A percentile compares a stretch with the other conserved stretches of the same genome.
Conservation (phyloP, 2,329 filamentous ascomycete species). For the Fusarium lateritium region DNA sequence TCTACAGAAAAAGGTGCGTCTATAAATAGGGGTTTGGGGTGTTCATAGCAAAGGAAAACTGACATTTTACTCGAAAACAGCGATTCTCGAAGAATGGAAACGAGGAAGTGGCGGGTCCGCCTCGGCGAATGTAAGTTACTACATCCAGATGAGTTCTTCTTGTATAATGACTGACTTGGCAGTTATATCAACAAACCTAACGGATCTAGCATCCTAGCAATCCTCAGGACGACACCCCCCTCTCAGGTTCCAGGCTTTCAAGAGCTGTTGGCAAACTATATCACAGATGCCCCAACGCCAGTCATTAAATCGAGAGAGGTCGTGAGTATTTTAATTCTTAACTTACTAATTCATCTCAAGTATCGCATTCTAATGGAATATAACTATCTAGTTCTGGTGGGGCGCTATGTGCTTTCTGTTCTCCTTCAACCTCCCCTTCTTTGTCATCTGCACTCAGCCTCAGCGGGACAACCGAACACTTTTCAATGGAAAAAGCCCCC, state of each 20-base stretch:
- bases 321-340: slow-evolving; percentile 2
- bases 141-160: not conserved
- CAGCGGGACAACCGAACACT: slow-evolving; percentile 6
- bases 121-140: slow-evolving; percentile 13
- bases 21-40: not conserved
- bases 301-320: slow-evolving; percentile 5
- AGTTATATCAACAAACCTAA: slow-evolving; percentile 38
- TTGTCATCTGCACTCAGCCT: not conserved
- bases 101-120: not conserved
- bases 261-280: slow-evolving; percentile 24
- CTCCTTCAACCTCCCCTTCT: slow-evolving; percentile 27
- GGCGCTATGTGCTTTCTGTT: slow-evolving; percentile 20
- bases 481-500: not conserved
- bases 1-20: slow-evolving; percentile 6
- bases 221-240: slow-evolving; percentile 14
- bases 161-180: not conserved
- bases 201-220: not conserved
- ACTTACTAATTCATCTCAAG: not conserved
- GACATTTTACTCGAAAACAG: not conserved
- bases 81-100: not conserved
- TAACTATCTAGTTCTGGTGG: slow-evolving; percentile 3
- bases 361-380: not conserved
- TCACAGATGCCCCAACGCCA: slow-evolving; percentile 11
- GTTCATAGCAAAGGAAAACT: not conserved
- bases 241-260: slow-evolving; percentile 6